Conservation (phyloP, 2,329 filamentous ascomycete genomes). For the Microdochium nivale region DNA sequence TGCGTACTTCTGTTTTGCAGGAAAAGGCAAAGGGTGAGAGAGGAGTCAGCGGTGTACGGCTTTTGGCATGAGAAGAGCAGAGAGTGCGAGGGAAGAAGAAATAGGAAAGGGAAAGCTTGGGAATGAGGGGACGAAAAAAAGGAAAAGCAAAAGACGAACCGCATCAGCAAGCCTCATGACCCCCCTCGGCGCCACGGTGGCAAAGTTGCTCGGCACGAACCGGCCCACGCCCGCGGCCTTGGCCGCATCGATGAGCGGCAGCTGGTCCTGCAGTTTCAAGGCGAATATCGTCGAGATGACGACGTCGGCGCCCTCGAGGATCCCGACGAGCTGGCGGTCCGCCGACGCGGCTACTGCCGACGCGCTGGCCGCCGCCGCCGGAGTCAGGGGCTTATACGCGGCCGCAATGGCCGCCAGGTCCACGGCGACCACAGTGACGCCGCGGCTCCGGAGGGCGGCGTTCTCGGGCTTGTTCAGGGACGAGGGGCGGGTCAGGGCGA, state of each 20-base stretch:
- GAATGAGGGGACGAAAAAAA: background rate
- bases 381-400: background rate
- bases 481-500: conserved; percentile 33
- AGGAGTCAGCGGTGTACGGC: no score
- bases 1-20: conserved; percentile 3
- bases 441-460: conserved; percentile 26
- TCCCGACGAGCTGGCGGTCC: conserved; percentile 29
- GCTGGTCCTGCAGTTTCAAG: conserved; percentile 28
- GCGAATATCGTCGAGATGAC: conserved; percentile 32
- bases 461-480: conserved; percentile 38
- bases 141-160: conserved; percentile 4
- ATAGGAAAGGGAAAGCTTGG: no score
- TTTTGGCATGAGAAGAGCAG: no score
- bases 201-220: conserved; percentile 42
- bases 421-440: conserved; percentile 30
- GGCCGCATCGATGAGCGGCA: conserved; percentile 35
- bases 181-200: conserved; percentile 33
- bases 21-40: no score
- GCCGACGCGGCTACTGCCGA: no score
- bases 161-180: conserved; percentile 13
- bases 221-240: conserved; percentile 39
- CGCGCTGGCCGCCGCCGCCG: background rate
- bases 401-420: conserved; percentile 25
- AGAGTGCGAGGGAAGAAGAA: no score
- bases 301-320: conserved; percentile 32